Evolutionary conservation across 257 asterid genomes (phyloP).

Genomic region (Nicotiana obtusifolia): DNA sequence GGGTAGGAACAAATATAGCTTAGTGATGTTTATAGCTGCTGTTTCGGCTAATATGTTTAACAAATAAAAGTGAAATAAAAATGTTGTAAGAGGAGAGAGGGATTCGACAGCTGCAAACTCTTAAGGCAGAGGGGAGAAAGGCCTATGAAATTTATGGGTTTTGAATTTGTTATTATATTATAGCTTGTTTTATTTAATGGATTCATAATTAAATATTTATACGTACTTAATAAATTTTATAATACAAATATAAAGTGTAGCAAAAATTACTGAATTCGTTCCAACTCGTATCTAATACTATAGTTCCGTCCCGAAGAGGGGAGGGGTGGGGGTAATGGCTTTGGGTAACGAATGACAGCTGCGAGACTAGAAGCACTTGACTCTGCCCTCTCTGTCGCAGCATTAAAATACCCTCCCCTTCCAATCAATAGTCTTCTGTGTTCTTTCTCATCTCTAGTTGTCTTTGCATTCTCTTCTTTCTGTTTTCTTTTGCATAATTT

Average conservation of each 20-base stretch:
- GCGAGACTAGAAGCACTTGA: slow-evolving; percentile 76
- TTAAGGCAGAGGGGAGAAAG: slow-evolving; percentile 20
- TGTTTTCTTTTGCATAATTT: slow-evolving; percentile 16
- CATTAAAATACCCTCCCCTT: slow-evolving; percentile 24
- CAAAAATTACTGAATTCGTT: too few relatives aligned
- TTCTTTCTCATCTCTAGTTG: background rate
- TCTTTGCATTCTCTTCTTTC: slow-evolving; percentile 17
- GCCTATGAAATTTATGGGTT: slow-evolving; percentile 29
- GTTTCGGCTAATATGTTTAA: background rate
- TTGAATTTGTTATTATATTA: background rate
- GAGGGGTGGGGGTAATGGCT: slow-evolving; percentile 26
- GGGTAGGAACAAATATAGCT: slow-evolving; percentile 5
- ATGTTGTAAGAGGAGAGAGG: slow-evolving; percentile 21
- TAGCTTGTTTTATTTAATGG: too few relatives aligned
- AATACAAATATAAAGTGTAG: too few relatives aligned
- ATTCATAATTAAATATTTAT: too few relatives aligned
- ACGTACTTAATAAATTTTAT: too few relatives aligned
- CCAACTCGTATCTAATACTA: accelerated
- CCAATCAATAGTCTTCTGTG: slow-evolving; percentile 13
- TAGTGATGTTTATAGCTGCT: background rate
- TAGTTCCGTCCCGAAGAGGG: background rate
- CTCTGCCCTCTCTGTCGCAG: slow-evolving; percentile 62
- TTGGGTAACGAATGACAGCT: slow-evolving; percentile 89
- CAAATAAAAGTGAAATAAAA: slow-evolving; percentile 5
- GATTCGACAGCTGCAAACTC: slow-evolving; percentile 79